These are phyloP conservation scores for Melampsora abietis-canadensis DNA, from an alignment of 1,284 basidiomycete genomes.

Conservation along the genomic window DNA sequence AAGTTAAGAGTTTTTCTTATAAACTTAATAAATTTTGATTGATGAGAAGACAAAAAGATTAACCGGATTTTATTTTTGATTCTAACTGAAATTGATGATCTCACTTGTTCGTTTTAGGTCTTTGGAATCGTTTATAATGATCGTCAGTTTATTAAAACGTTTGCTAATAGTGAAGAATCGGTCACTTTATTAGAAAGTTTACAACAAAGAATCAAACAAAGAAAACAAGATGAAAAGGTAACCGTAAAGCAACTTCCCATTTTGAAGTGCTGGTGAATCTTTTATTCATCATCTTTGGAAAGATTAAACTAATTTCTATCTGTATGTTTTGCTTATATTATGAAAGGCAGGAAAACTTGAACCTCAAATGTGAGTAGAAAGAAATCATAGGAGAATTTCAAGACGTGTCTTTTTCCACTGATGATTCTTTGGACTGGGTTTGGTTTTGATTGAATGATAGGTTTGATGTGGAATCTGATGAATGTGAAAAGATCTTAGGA, in stretches of 20 bases:
- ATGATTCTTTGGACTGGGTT: not conserved
- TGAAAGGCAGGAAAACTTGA: not conserved
- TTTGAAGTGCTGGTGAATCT: too few species aligned
- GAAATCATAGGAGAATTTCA: not conserved
- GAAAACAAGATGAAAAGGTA: slow-evolving; percentile 8
- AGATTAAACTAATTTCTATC: not conserved
- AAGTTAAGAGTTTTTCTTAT: not conserved
- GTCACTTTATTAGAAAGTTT: not conserved
- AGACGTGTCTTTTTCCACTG: not conserved
- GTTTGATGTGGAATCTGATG: slow-evolving; percentile 1
- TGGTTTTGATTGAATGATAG: not conserved
- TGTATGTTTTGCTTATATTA: not conserved
- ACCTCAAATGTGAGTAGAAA: not conserved
- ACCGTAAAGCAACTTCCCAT: too few species aligned
- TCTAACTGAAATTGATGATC: not conserved
- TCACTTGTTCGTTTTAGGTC: too few species aligned
- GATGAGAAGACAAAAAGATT: too few species aligned
- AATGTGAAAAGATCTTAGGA: not conserved
- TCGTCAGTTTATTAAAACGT: not conserved
- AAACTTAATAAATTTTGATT: too few species aligned
- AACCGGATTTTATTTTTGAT: too few species aligned
- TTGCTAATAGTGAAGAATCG: not conserved
- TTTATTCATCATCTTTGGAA: not conserved
- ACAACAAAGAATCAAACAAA: not conserved
- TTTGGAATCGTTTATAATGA: not conserved